phyloP scores from a whole-genome alignment of 352 stramenopile species.

The Phytophthora hybrid region DNA sequence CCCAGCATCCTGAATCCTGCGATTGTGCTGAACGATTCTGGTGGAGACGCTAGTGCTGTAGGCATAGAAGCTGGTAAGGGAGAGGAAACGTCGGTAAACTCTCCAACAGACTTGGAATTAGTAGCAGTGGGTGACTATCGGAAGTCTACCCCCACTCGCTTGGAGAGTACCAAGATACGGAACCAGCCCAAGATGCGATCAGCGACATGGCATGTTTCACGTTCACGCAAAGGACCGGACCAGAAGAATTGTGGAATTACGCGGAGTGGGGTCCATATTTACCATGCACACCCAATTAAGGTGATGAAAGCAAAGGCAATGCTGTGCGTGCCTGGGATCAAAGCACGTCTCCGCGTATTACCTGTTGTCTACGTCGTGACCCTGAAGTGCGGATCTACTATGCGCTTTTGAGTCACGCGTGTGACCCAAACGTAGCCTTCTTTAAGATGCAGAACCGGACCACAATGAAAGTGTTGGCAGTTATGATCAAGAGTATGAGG shows the following conservation, averaged over 20 bases:
- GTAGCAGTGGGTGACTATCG: background rate
- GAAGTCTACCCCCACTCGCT: background rate
- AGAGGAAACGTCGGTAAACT: background rate
- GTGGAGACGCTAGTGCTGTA: background rate
- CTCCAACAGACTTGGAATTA: background rate
- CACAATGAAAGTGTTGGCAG: background rate
- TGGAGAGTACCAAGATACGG: background rate
- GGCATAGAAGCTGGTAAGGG: background rate
- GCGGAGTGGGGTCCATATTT: background rate
- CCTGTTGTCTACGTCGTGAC: conserved; percentile 5
- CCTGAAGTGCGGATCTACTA: background rate
- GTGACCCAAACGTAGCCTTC: background rate
- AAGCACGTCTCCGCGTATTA: background rate
- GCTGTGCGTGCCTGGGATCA: background rate
- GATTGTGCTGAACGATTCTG: background rate
- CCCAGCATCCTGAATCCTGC: background rate
- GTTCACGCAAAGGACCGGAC: background rate
- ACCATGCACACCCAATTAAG: background rate
- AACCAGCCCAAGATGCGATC: background rate
- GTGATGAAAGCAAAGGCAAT: background rate
- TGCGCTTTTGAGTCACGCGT: background rate
- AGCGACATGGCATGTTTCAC: background rate
- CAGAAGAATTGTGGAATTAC: background rate
- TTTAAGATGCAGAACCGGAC: background rate
- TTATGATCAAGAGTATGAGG: background rate